Base-by-base conservation (phyloP, 1,284 basidiomycete species). In the Ceraceosorus bombacis region DNA sequence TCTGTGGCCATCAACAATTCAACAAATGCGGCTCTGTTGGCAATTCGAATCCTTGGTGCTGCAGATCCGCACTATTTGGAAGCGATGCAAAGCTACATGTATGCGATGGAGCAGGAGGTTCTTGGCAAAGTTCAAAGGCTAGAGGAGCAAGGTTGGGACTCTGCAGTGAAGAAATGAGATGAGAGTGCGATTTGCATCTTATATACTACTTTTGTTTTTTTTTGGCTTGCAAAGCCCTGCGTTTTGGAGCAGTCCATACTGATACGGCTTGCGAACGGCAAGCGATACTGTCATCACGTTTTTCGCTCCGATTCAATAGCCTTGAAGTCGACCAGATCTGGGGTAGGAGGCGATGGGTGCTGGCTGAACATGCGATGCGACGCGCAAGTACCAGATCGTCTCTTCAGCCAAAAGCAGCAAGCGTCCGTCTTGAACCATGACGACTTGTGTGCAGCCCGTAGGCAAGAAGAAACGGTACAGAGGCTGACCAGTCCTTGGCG, bases 1-100 rank as follows among this genome's bases (percentile, higher is more conserved):
- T 96, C 93, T 1, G 92, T 97, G 8, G 94, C 93, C 1, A 97
- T 98, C 79, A 93, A 94, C 79, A 96, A 96, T 77, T 86, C 88
- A 15, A 90, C 86, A 61, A 99, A 99, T 72, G 94, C 93, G 0
- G 94, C 88, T 1, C 81, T 98, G 2, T 83, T 98, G 6, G 93
- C 95, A 0, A 84, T 95, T 5, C 85, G 94, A 9, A 94, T 96
- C 46, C 82, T 98, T 1, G 86, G 62, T 13, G 69, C 86, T 0
- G 85, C 86, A 4, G 85, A 88, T 41, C 88, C 90, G 0, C 71
- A 78, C 5, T 82, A 94, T 13, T 77, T 87, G 6, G 73, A 78
- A 10, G 84, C 82, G 12, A 90, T 94, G 83, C 86, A 89, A 60
- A 78, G 78, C 6, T 97, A 95, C 79, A 82, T 91, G 70, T 82